Percentiles rank a stretch among this genome's conserved stretches.
phyloP scores from a whole-genome alignment of 1,139 yeast species.

The Groenewaldozyma auringiensis region DNA sequence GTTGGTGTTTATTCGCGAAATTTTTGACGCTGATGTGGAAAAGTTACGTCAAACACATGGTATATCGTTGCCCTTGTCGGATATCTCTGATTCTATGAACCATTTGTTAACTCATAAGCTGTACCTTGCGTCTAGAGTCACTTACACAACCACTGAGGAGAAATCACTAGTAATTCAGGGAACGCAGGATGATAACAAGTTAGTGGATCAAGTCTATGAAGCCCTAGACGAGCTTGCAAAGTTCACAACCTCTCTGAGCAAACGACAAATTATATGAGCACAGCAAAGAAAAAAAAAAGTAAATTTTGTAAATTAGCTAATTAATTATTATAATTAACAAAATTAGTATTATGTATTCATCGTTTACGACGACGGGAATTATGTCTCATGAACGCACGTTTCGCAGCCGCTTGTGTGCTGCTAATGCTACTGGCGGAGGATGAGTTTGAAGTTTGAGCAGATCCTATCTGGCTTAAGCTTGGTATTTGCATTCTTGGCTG shows the following conservation, averaged over 20 bases:
- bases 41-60: conserved; percentile 10
- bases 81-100: conserved; percentile 51
- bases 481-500: neutral
- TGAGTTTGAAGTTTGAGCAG: neutral
- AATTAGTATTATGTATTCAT: neutral
- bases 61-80: conserved; percentile 18
- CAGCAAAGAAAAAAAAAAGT: neutral
- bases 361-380: neutral
- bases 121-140: conserved; percentile 61
- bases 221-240: conserved; percentile 25
- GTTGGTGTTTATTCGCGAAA: conserved; percentile 43
- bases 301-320: conserved; percentile 3
- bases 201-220: conserved; percentile 17
- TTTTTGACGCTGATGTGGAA: conserved; percentile 31
- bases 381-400: neutral
- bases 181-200: conserved; percentile 13
- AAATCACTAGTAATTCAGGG: conserved; percentile 32
- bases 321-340: neutral
- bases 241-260: no score
- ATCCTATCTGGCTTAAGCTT: neutral
- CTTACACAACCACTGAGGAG: conserved; percentile 59
- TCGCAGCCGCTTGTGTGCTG: neutral
- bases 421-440: neutral
- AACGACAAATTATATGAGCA: no score
- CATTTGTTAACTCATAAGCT: conserved; percentile 81